A percentile compares a stretch with the other conserved stretches of the same genome.
phyloP scores from a whole-genome alignment of 2,329 filamentous ascomycete species.

The Pseudocercospora macadamiae region DNA sequence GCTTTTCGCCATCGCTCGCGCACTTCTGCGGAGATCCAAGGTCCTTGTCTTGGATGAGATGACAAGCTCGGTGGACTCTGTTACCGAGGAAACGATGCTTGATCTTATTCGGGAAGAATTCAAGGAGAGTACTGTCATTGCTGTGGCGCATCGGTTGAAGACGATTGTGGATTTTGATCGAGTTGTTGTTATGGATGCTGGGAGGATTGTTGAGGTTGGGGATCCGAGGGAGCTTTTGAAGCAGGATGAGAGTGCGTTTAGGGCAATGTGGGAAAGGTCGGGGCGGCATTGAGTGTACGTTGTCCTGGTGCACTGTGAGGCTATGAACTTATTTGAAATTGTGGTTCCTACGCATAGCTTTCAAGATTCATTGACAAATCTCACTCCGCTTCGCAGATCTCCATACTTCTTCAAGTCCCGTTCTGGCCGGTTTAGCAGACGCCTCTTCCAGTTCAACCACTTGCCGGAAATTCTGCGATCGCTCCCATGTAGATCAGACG shows the following conservation, averaged over 20 bases:
- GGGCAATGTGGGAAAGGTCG: slow-evolving; percentile 7
- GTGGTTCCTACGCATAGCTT: too few relatives aligned
- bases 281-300: neutral
- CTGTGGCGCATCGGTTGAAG: slow-evolving; percentile 60
- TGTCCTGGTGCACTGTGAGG: too few relatives aligned
- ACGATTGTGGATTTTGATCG: slow-evolving; percentile 59
- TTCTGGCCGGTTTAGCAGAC: too few relatives aligned
- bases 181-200: slow-evolving; percentile 56
- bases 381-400: too few relatives aligned
- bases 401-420: too few relatives aligned
- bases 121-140: slow-evolving; percentile 60
- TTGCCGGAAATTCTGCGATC: too few relatives aligned
- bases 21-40: slow-evolving; percentile 46
- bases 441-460: too few relatives aligned
- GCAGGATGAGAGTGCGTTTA: slow-evolving; percentile 12
- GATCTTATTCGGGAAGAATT: slow-evolving; percentile 56
- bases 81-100: slow-evolving; percentile 62
- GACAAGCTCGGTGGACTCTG: slow-evolving; percentile 55
- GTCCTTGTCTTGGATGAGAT: slow-evolving; percentile 45
- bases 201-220: slow-evolving; percentile 49
- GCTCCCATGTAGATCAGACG: too few relatives aligned
- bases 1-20: slow-evolving; percentile 54
- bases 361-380: too few relatives aligned
- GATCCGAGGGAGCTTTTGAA: slow-evolving; percentile 28
- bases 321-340: too few relatives aligned